These are phyloP conservation scores for Blastomyces parvus DNA, from an alignment of 2,329 filamentous ascomycete genomes.

Conservation along the genomic window DNA sequence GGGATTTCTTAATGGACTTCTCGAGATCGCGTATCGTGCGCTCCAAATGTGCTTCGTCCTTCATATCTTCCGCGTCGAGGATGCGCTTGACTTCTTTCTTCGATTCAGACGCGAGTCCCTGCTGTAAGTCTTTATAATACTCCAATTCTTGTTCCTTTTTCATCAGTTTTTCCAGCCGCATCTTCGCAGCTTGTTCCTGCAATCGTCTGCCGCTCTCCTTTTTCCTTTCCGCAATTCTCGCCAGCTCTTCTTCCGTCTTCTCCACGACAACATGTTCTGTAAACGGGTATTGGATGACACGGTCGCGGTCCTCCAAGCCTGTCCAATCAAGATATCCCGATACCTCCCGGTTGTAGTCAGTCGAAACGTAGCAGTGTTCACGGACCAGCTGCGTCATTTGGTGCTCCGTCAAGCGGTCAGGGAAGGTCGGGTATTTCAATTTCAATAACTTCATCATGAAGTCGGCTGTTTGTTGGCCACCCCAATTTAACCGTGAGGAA, in stretches of 20 bases:
- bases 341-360: constrained; percentile 72
- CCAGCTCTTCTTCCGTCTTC: constrained; percentile 91
- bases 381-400: constrained; percentile 82
- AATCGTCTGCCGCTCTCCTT: constrained; percentile 86
- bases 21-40: constrained; percentile 81
- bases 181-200: constrained; percentile 94
- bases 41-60: constrained; percentile 80
- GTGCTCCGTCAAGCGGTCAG: constrained; percentile 71
- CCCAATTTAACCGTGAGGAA: constrained; percentile 88
- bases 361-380: constrained; percentile 82
- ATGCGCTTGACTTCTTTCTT: constrained; percentile 87
- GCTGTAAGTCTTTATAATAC: constrained; percentile 79
- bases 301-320: constrained; percentile 78
- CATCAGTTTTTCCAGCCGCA: constrained; percentile 89
- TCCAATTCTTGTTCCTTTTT: constrained; percentile 93
- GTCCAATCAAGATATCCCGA: constrained; percentile 76
- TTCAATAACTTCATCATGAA: constrained; percentile 82
- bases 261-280: constrained; percentile 83
- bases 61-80: constrained; percentile 82
- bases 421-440: constrained; percentile 85
- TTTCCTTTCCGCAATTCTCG: constrained; percentile 80
- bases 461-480: constrained; percentile 78
- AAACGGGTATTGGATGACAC: constrained; percentile 84
- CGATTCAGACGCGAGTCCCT: constrained; percentile 59
- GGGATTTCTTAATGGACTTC: constrained; percentile 75